A percentile compares a stretch with the other conserved stretches of the same genome.
Conservation (phyloP, 2,329 filamentous ascomycete species). For the Fusarium secorum region DNA sequence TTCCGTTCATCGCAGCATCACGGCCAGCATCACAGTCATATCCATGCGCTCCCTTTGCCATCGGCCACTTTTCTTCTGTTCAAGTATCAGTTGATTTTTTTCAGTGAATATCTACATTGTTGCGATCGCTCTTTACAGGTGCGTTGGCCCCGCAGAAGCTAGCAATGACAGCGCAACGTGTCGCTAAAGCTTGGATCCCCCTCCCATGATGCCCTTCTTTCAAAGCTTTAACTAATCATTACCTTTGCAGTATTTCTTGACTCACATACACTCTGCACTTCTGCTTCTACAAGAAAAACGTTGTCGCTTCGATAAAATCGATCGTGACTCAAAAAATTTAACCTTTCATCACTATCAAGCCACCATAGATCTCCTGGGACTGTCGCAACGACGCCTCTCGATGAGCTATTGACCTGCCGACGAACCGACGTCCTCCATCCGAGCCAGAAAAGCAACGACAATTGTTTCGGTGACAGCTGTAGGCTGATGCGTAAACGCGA, state of each 20-base stretch:
- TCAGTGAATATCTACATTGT: slow-evolving; percentile 46
- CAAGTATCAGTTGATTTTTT: slow-evolving; percentile 51
- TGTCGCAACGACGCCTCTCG: slow-evolving; percentile 32
- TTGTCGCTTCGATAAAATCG: slow-evolving; percentile 7
- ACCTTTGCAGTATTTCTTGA: slow-evolving; percentile 39
- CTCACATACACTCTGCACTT: slow-evolving; percentile 32
- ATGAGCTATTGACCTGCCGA: slow-evolving; percentile 44
- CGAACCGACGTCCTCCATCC: slow-evolving; percentile 22
- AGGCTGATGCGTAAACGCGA: slow-evolving; percentile 53
- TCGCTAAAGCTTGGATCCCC: slow-evolving; percentile 43
- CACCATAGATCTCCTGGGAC: slow-evolving; percentile 14
- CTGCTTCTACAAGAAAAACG: slow-evolving; percentile 11
- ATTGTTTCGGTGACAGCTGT: slow-evolving; percentile 33
- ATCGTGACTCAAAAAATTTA: slow-evolving; percentile 24
- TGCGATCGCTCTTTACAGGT: slow-evolving; percentile 49
- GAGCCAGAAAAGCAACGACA: slow-evolving; percentile 19
- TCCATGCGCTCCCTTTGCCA: slow-evolving; percentile 41
- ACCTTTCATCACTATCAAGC: slow-evolving; percentile 2
- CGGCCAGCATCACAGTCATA: slow-evolving; percentile 36
- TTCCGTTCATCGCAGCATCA: slow-evolving; percentile 35
- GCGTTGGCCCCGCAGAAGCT: slow-evolving; percentile 33
- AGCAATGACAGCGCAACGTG: slow-evolving; percentile 36
- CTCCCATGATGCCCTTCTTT: slow-evolving; percentile 38
- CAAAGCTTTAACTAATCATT: slow-evolving; percentile 42
- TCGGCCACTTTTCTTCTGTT: slow-evolving; percentile 49